Percentiles rank a stretch among this genome's conserved stretches.
phyloP scores from a whole-genome alignment of 148 eudicot genomes.

The Bassia scoparia region DNA sequence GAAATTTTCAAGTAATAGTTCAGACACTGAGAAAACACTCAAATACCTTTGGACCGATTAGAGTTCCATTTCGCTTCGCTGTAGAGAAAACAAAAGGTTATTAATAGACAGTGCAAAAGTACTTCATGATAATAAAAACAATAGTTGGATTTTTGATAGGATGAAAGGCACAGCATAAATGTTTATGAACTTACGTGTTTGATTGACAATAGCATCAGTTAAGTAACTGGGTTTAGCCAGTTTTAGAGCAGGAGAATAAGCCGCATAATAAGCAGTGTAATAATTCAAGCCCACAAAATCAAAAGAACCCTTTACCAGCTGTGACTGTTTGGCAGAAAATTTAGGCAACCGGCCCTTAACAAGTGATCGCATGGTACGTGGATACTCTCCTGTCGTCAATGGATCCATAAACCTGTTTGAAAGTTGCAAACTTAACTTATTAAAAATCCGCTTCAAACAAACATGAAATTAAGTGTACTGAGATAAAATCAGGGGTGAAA shows the following conservation, averaged over 20 bases:
- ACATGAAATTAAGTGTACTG: slow-evolving; percentile 28
- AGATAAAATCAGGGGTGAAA: slow-evolving; percentile 36
- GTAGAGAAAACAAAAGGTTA: background rate
- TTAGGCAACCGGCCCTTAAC: slow-evolving; percentile 43
- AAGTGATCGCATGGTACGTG: slow-evolving; percentile 33
- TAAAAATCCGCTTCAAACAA: background rate
- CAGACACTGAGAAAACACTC: slow-evolving; percentile 1
- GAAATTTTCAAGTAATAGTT: background rate
- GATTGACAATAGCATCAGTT: slow-evolving; percentile 36
- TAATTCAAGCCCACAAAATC: slow-evolving; percentile 58
- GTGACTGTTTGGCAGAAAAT: slow-evolving; percentile 31
- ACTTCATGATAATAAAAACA: background rate
- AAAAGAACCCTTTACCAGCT: slow-evolving; percentile 37
- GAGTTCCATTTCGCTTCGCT: slow-evolving; percentile 45
- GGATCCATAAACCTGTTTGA: slow-evolving; percentile 49
- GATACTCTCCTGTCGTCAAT: slow-evolving; percentile 43
- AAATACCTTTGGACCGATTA: slow-evolving; percentile 47
- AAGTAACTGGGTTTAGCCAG: slow-evolving; percentile 29
- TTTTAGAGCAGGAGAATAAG: slow-evolving; percentile 27
- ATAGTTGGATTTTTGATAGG: background rate
- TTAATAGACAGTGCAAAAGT: background rate
- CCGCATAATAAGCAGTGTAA: slow-evolving; percentile 48
- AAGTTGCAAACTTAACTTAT: background rate
- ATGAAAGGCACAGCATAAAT: background rate
- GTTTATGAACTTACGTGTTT: slow-evolving; percentile 35